A percentile compares a stretch with the other conserved stretches of the same genome.
Conservation (phyloP, 441 rosid species). For the Pelargonium cotyledonis region DNA sequence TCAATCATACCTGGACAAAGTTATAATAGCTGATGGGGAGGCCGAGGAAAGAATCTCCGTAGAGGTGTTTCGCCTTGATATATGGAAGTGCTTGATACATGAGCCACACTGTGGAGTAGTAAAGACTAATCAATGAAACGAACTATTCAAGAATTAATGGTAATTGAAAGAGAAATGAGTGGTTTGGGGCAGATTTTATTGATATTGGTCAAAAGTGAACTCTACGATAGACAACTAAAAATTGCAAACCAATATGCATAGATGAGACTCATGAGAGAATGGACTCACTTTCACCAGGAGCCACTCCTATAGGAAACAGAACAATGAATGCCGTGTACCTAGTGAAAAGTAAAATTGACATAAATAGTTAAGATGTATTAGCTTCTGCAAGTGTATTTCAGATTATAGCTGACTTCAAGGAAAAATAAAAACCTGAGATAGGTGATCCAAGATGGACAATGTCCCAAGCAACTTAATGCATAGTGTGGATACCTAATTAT, state of each 20-base stretch:
- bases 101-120: slow-evolving; percentile 52
- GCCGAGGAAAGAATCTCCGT: slow-evolving; percentile 37
- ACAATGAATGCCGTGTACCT: slow-evolving; percentile 77
- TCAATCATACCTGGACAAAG: slow-evolving; percentile 47
- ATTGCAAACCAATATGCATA: not conserved
- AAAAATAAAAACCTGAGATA: slow-evolving; percentile 51
- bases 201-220: too few species aligned
- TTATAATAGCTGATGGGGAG: slow-evolving; percentile 56
- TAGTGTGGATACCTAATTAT: slow-evolving; percentile 66
- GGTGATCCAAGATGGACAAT: slow-evolving; percentile 58
- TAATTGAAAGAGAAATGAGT: not conserved
- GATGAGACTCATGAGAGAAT: slow-evolving; percentile 1
- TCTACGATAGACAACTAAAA: slow-evolving; percentile 1
- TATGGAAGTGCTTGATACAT: slow-evolving; percentile 69
- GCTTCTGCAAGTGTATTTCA: not conserved
- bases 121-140: slow-evolving; percentile 12
- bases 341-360: slow-evolving; percentile 7
- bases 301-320: slow-evolving; percentile 61
- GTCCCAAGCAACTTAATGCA: slow-evolving; percentile 48
- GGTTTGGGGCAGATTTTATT: not conserved
- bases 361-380: not conserved
- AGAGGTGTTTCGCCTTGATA: slow-evolving; percentile 49
- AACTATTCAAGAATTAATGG: not conserved
- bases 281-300: slow-evolving; percentile 73
- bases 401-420: not conserved